A percentile compares a stretch with the other conserved stretches of the same genome.
Evolutionary conservation across 305 asterid species (phyloP).

Genomic region (Fraxinus albicans): DNA sequence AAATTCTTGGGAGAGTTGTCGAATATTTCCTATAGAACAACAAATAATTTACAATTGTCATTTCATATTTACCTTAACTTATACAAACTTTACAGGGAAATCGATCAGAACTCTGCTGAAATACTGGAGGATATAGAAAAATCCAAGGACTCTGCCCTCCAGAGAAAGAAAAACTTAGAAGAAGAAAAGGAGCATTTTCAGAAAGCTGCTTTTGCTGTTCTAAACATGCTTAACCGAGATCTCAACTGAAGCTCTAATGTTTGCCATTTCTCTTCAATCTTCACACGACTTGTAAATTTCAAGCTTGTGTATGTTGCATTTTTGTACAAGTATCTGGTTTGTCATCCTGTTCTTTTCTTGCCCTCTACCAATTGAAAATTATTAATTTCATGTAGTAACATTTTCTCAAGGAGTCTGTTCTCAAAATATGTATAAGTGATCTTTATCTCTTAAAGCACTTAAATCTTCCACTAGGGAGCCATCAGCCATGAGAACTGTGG

Average conservation of each 20-base stretch:
- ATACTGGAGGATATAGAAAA: constrained; percentile 68
- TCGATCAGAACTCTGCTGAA: constrained; percentile 69
- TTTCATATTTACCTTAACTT: constrained; percentile 18
- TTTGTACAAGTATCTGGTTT: constrained; percentile 18
- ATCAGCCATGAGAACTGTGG: constrained; percentile 58
- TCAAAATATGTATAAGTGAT: constrained; percentile 73
- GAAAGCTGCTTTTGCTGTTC: constrained; percentile 77
- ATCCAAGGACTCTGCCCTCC: constrained; percentile 63
- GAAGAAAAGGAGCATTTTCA: constrained; percentile 70
- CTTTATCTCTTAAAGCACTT: constrained; percentile 70
- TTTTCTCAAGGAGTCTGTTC: constrained; percentile 19
- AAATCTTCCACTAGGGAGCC: constrained; percentile 76
- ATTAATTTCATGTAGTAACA: neutral
- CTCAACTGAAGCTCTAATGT: constrained; percentile 44
- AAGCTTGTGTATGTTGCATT: constrained; percentile 9
- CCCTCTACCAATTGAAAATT: neutral
- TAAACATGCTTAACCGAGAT: constrained; percentile 61
- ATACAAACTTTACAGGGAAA: constrained; percentile 52
- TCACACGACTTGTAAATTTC: constrained; percentile 22
- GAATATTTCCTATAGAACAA: neutral
- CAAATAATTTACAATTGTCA: constrained; percentile 2
- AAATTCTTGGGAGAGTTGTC: neutral
- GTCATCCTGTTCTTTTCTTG: constrained; percentile 2
- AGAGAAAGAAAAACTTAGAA: constrained; percentile 63
- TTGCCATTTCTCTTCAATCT: constrained; percentile 14